Evolutionary conservation across 768 basidiomycete genomes (phyloP).

Genomic region (Mrakia hoshinonis): DNA sequence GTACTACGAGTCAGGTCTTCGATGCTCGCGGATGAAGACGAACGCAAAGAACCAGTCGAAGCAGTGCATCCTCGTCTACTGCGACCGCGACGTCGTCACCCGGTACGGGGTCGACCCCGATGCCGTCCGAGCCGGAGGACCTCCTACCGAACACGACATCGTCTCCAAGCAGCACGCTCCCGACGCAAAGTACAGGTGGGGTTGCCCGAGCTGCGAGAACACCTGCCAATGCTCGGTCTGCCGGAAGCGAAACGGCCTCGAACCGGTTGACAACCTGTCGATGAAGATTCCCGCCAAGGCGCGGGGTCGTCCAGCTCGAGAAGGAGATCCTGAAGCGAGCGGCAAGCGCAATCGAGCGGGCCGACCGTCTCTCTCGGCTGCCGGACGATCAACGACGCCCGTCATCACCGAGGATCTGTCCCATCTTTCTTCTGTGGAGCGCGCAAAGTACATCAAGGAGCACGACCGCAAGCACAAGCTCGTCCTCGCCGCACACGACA

Average conservation of each 20-base stretch:
- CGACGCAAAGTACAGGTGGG: not conserved
- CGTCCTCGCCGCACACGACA: not conserved
- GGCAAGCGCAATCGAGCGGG: not conserved
- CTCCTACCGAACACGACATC: not conserved
- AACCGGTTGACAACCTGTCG: not conserved
- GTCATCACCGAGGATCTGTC: not conserved
- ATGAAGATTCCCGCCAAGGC: not conserved
- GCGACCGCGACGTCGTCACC: not conserved
- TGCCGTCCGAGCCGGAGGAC: not conserved
- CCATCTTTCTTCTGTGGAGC: not conserved
- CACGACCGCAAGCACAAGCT: slow-evolving; percentile 7
- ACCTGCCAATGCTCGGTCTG: slow-evolving; percentile 3
- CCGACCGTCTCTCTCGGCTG: not conserved
- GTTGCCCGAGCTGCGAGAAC: slow-evolving; percentile 10
- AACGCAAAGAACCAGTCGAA: not conserved
- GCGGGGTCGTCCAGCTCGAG: not conserved
- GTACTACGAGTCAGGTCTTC: slow-evolving; percentile 9
- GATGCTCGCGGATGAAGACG: slow-evolving; percentile 5
- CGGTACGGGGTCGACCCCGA: slow-evolving; percentile 3
- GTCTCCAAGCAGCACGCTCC: not conserved
- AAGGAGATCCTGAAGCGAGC: not conserved
- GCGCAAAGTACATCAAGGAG: slow-evolving; percentile 9
- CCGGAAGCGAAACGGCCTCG: slow-evolving; percentile 7
- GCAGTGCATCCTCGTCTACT: slow-evolving; percentile 12
- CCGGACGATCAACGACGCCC: not conserved